Evolutionary conservation across 352 stramenopile species (phyloP).

Genomic region (Pythium inflatum): DNA sequence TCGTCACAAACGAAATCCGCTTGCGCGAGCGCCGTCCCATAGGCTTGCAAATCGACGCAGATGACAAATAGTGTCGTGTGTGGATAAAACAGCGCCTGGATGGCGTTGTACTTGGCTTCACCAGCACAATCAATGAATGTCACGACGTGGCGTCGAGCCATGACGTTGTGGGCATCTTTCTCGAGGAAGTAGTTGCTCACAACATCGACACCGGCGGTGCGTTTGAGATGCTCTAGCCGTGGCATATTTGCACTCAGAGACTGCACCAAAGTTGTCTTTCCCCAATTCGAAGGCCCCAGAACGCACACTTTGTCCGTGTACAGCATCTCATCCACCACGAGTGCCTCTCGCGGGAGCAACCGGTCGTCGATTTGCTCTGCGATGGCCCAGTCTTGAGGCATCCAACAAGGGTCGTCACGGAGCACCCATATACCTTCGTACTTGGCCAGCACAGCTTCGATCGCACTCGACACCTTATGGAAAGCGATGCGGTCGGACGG

Average conservation of each 20-base stretch:
- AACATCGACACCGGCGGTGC: slow-evolving; percentile 3
- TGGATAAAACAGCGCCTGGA: slow-evolving; percentile 1
- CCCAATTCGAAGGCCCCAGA: not conserved
- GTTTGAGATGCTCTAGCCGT: not conserved
- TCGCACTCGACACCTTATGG: not conserved
- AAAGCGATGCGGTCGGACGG: not conserved
- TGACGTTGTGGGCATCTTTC: not conserved
- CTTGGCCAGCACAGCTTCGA: slow-evolving; percentile 4
- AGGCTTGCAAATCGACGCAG: slow-evolving; percentile 19
- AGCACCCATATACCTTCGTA: not conserved
- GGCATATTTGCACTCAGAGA: slow-evolving; percentile 5
- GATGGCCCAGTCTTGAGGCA: slow-evolving; percentile 5
- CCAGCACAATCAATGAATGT: slow-evolving; percentile 15
- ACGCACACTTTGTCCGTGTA: slow-evolving; percentile 8
- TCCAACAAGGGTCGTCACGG: slow-evolving; percentile 3
- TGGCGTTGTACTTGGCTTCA: not conserved
- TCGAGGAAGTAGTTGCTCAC: not conserved
- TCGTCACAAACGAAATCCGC: not conserved
- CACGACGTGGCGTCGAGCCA: slow-evolving; percentile 7
- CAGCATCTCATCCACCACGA: slow-evolving; percentile 2
- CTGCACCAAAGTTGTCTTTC: slow-evolving; percentile 13
- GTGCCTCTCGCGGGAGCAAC: not conserved
- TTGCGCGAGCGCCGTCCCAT: slow-evolving; percentile 11
- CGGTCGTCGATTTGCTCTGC: not conserved
- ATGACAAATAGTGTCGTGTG: slow-evolving; percentile 10